Evolutionary conservation across 768 basidiomycete genomes (phyloP), one percentile per base, ranked within the genome.

Genomic region (Amanita brunnescens): DNA sequence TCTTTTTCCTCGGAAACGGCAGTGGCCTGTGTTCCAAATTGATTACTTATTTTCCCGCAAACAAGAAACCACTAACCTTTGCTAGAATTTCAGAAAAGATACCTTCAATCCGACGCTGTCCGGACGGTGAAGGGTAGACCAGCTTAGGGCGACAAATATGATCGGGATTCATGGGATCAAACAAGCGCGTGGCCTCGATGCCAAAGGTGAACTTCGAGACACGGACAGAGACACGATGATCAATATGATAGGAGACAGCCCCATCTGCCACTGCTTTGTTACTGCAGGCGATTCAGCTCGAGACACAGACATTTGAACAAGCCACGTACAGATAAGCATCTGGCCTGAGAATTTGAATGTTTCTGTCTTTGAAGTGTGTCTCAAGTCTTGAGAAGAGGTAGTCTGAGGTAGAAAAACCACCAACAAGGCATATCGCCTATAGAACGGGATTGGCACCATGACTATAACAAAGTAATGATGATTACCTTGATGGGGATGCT

Each of bases 381-480:
- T 71, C 69, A 18, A 78, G 66, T 41, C 67, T 64, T 1, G 62
- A 54, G 53, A 73, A 78, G 14, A 80, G 59, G 68, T 70, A 78
- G 39, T 74, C 70, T 52, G 70, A 78, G 1, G 75, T 73, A 8
- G 73, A 71, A 59, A 79, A 79, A 0, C 77, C 78, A 6, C 79
- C 78, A 2, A 80, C 77, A 10, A 79, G 62, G 48, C 79, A 71
- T 20, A 77, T 67, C 9, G 66, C 53, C 69, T 72, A 43, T 32
- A 40, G 21, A 38, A 40, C 8, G 18, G 14, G 26, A 3, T 33
- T 9, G 30, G 16, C 9, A 21, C 12, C 35, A 37, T 2, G 23
- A 13, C 30, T 16, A 6, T 0, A 30, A 2, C 21, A 33, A 14
- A 0, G 37, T 2, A 13, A 49, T 51, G 67, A 24, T 13, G 20